Conservation (phyloP, 2,329 filamentous ascomycete species). For the Pseudocercospora fijiensis region DNA sequence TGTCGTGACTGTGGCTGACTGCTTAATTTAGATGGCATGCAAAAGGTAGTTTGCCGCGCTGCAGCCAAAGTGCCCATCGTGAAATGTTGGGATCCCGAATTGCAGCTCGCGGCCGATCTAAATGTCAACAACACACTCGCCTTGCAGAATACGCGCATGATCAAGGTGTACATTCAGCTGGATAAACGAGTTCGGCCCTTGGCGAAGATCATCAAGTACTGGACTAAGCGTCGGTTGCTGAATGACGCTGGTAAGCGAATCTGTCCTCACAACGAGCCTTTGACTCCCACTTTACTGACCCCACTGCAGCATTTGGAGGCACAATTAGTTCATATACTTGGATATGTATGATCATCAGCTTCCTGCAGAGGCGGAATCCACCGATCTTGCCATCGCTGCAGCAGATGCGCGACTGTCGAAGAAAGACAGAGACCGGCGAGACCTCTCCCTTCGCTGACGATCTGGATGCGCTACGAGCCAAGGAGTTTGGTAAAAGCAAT, state of each 20-base stretch:
- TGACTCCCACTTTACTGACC: constrained; percentile 14
- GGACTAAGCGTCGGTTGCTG: constrained; percentile 87
- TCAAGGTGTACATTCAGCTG: constrained; percentile 91
- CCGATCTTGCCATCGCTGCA: constrained; percentile 85
- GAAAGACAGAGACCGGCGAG: constrained; percentile 62
- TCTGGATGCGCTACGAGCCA: constrained; percentile 60
- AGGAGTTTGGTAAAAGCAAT: constrained; percentile 74
- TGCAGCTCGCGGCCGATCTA: constrained; percentile 89
- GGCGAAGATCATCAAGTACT: constrained; percentile 96
- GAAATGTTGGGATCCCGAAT: constrained; percentile 95
- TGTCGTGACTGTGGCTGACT: constrained; percentile 27
- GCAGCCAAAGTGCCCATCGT: constrained; percentile 97
- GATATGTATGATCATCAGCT: constrained; percentile 98
- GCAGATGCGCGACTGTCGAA: constrained; percentile 64
- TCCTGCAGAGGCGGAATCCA: constrained; percentile 81
- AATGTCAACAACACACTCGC: constrained; percentile 98
- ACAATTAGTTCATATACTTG: constrained; percentile 98
- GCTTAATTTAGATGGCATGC: constrained; percentile 76
- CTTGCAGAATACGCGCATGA: constrained; percentile 95
- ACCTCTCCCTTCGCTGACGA: constrained; percentile 84
- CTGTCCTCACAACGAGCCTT: neutral
- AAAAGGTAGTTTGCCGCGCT: constrained; percentile 91
- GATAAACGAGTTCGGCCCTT: constrained; percentile 87
- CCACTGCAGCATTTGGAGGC: constrained; percentile 71
- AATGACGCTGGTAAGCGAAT: constrained; percentile 83